Conservation (phyloP, 352 stramenopile species). For the Pythium apleroticum region DNA sequence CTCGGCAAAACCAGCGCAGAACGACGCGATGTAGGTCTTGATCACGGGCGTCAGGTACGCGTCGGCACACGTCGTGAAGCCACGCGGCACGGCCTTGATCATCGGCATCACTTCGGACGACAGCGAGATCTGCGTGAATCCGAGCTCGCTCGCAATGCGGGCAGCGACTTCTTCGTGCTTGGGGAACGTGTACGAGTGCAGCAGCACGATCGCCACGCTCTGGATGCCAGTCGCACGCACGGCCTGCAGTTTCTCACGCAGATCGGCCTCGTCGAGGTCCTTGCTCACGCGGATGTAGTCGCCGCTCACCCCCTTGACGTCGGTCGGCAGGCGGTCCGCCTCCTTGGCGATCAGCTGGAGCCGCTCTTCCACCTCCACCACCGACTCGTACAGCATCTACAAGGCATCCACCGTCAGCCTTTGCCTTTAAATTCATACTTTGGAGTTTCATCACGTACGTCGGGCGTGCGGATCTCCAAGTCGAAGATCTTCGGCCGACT, state of each 20-base stretch:
- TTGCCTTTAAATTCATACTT: not conserved
- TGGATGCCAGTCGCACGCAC: conserved; percentile 81
- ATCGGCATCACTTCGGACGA: conserved; percentile 96
- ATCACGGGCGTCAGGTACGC: conserved; percentile 99
- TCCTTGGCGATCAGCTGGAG: conserved; percentile 90
- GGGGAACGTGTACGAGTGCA: conserved; percentile 96
- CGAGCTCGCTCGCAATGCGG: conserved; percentile 88
- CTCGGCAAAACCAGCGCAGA: conserved; percentile 95
- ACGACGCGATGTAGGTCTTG: conserved; percentile 95
- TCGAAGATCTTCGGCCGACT: conserved; percentile 97
- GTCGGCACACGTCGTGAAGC: conserved; percentile 96
- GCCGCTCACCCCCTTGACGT: conserved; percentile 84
- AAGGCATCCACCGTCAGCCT: conserved; percentile 5
- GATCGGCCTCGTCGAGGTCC: conserved; percentile 69
- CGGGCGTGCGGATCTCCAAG: conserved; percentile 91
- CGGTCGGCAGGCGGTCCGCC: conserved; percentile 45
- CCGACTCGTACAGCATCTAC: conserved; percentile 95
- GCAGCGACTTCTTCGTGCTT: conserved; percentile 92
- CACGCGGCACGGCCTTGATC: conserved; percentile 97
- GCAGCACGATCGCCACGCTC: conserved; percentile 94
- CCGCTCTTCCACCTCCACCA: conserved; percentile 97
- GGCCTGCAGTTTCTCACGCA: conserved; percentile 77
- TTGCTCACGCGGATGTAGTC: conserved; percentile 89
- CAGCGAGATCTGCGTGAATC: conserved; percentile 93
- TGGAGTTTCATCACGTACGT: conserved; percentile 36